phyloP scores from a whole-genome alignment of 331 rosid species.

The Rhamnella rubrinervis region DNA sequence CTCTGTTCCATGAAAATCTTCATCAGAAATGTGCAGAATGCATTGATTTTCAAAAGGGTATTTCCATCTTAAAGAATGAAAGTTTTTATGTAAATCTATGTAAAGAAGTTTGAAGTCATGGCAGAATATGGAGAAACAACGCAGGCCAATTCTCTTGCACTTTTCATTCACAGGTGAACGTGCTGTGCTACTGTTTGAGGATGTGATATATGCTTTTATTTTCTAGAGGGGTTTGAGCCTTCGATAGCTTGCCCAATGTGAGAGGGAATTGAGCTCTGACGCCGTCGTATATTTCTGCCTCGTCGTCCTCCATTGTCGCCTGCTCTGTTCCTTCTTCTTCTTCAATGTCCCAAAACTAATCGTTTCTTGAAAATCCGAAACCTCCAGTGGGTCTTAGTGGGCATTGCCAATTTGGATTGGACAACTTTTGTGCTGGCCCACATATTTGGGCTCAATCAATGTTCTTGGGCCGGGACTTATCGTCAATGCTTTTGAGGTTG shows the following conservation, averaged over 20 bases:
- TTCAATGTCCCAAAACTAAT: background rate
- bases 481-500: too few species aligned
- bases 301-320: constrained; percentile 34
- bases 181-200: background rate
- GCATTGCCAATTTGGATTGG: too few species aligned
- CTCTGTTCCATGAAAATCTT: background rate
- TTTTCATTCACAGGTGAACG: background rate
- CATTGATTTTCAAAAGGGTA: too few species aligned
- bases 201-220: background rate
- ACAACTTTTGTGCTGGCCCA: too few species aligned
- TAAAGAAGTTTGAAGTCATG: background rate
- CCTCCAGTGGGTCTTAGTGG: too few species aligned
- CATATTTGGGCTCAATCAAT: too few species aligned
- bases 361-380: background rate
- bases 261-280: constrained; percentile 75
- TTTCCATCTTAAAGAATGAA: background rate
- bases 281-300: constrained; percentile 74
- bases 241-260: constrained; percentile 83
- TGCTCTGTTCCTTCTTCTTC: background rate
- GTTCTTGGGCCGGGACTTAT: too few species aligned
- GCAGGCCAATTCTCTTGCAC: background rate
- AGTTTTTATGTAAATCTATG: background rate
- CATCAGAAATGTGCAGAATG: background rate
- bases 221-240: constrained; percentile 79
- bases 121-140: constrained; percentile 3